phyloP scores from a whole-genome alignment of 345 rosid genomes.

The Sonneratia alba region DNA sequence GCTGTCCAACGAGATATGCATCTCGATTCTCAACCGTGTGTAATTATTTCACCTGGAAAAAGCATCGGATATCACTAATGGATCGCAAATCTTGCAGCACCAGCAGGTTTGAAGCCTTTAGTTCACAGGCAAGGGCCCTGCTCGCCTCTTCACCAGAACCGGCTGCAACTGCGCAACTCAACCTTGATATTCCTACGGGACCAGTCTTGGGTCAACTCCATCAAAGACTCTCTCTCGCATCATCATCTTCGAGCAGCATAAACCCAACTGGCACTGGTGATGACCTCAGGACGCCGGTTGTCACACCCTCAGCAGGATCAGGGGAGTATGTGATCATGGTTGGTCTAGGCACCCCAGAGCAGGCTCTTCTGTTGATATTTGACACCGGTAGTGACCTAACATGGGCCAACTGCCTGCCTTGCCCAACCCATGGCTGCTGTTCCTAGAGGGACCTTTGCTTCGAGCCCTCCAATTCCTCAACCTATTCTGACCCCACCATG shows the following conservation, averaged over 20 bases:
- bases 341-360: slow-evolving; percentile 16
- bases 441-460: slow-evolving; percentile 2
- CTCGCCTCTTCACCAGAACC: background rate
- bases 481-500: slow-evolving; percentile 8
- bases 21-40: background rate
- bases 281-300: background rate
- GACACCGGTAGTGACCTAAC: slow-evolving; percentile 25
- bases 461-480: slow-evolving; percentile 20
- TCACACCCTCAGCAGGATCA: background rate
- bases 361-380: slow-evolving; percentile 8
- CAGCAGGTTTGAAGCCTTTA: background rate
- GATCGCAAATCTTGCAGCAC: background rate
- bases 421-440: slow-evolving; percentile 4
- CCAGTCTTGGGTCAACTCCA: background rate
- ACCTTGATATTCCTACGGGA: background rate
- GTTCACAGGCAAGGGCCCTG: slow-evolving; percentile 9
- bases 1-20: background rate
- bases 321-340: slow-evolving; percentile 8
- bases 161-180: background rate
- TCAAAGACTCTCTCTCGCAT: background rate
- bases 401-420: slow-evolving; percentile 18
- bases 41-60: too few species aligned
- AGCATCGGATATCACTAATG: background rate
- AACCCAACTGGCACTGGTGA: background rate
- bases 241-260: background rate